These are phyloP conservation scores for Cladosporium cucumerinum DNA, from an alignment of 2,329 filamentous ascomycete species.

Conservation along the genomic window DNA sequence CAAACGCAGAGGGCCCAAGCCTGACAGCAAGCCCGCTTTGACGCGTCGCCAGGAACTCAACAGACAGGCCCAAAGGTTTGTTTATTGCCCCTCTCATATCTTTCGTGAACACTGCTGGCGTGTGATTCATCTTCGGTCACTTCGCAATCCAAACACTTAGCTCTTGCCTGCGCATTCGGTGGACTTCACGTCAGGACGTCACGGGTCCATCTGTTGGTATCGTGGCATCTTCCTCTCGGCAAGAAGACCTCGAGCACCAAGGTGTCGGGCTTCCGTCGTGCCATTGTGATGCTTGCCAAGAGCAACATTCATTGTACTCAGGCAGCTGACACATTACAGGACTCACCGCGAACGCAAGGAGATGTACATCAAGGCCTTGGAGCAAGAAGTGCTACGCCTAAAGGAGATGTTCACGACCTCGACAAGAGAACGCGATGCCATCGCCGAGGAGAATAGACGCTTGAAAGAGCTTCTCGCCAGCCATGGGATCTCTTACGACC, in stretches of 20 bases:
- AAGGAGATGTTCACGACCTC: constrained; percentile 78
- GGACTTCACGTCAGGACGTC: background rate
- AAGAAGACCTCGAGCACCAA: background rate
- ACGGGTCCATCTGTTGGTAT: background rate
- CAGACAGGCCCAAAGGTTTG: constrained; percentile 87
- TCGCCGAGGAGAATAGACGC: constrained; percentile 75
- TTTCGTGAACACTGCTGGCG: background rate
- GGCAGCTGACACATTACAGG: constrained; percentile 46
- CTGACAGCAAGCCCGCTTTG: constrained; percentile 90
- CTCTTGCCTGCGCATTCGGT: background rate
- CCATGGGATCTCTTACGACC: constrained; percentile 58
- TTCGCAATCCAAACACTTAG: background rate
- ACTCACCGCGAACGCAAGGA: constrained; percentile 97
- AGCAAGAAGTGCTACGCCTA: constrained; percentile 83
- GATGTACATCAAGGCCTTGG: constrained; percentile 88
- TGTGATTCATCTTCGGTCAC: background rate
- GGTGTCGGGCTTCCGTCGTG: background rate
- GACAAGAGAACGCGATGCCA: constrained; percentile 69
- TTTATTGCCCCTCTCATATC: background rate
- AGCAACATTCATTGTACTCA: background rate
- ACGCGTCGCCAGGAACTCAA: constrained; percentile 92
- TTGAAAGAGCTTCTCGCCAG: constrained; percentile 61
- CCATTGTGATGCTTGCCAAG: background rate
- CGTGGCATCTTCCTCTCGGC: background rate
- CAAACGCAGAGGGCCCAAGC: constrained; percentile 90